A percentile compares a stretch with the other conserved stretches of the same genome.
These are phyloP conservation scores for Coccinonectria pachysandricola DNA, from an alignment of 2,329 filamentous ascomycete species.

Conservation along the genomic window DNA sequence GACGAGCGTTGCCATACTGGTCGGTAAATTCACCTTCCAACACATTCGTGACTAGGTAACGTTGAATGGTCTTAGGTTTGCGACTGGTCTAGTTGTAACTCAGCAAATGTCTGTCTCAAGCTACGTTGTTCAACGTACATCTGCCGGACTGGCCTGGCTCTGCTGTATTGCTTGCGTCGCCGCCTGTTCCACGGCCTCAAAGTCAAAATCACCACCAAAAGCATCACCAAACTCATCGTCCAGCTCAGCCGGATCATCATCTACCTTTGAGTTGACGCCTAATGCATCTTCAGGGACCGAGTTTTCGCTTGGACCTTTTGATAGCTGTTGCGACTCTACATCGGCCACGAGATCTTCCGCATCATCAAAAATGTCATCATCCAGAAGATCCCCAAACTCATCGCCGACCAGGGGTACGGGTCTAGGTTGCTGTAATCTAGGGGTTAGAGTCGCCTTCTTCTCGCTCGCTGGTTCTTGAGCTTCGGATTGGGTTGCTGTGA, in stretches of 20 bases:
- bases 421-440: not conserved
- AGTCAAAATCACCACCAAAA: conserved; percentile 65
- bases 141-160: conserved; percentile 15
- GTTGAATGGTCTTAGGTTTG: conserved; percentile 68
- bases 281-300: conserved; percentile 1
- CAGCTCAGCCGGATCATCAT: conserved; percentile 6
- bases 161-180: conserved; percentile 54
- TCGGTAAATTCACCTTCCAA: conserved; percentile 59
- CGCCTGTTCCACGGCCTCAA: conserved; percentile 63
- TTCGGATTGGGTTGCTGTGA: conserved; percentile 22
- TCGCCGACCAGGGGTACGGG: conserved; percentile 18
- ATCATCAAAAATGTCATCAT: conserved; percentile 48
- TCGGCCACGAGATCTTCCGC: conserved; percentile 26
- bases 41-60: conserved; percentile 72
- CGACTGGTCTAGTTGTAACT: conserved; percentile 54
- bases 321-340: conserved; percentile 11
- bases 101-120: conserved; percentile 39
- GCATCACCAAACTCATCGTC: conserved; percentile 28
- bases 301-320: conserved; percentile 6
- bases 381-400: conserved; percentile 57
- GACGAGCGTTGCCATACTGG: conserved; percentile 45
- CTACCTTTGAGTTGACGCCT: not conserved
- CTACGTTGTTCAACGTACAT: conserved; percentile 27
- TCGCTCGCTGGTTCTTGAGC: conserved; percentile 3
- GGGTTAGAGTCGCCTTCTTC: not conserved